Conservation (phyloP, 345 rosid species). For the Camelina hispida region DNA sequence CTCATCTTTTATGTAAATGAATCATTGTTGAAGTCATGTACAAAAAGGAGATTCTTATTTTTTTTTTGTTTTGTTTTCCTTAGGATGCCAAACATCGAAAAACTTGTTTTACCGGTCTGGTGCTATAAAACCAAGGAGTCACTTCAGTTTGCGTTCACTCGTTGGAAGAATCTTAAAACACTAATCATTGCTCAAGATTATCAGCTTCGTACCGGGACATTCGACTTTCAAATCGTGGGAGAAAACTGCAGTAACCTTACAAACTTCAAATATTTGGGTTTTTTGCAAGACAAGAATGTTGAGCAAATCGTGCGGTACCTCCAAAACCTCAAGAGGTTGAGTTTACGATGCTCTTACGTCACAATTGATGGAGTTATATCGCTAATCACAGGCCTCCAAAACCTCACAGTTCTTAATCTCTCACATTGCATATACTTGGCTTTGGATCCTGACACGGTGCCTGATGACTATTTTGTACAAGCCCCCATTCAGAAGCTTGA, state of each 20-base stretch:
- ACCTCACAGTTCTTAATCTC: constrained; percentile 8
- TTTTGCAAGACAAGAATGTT: neutral
- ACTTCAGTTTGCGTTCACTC: neutral
- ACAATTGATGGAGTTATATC: neutral
- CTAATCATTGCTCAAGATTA: constrained; percentile 17
- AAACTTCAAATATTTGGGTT: constrained; percentile 17
- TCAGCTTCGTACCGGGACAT: neutral
- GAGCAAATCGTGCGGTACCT: neutral
- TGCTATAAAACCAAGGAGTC: neutral
- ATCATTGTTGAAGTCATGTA: neutral
- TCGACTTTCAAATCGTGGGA: constrained; percentile 16
- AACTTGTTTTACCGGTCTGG: constrained; percentile 26
- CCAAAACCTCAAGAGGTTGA: constrained; percentile 18
- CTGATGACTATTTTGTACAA: neutral
- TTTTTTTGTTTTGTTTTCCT: neutral
- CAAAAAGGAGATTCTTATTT: neutral
- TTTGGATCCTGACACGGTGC: neutral
- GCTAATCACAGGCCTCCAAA: constrained; percentile 14
- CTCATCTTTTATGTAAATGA: neutral
- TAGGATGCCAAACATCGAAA: constrained; percentile 34
- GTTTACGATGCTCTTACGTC: constrained; percentile 6
- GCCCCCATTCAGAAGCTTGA: constrained; percentile 28
- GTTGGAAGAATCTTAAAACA: constrained; percentile 29
- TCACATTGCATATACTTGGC: constrained; percentile 13
- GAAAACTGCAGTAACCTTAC: constrained; percentile 23